Conservation (phyloP, 352 stramenopile species). For the Achlya hypogyna region DNA sequence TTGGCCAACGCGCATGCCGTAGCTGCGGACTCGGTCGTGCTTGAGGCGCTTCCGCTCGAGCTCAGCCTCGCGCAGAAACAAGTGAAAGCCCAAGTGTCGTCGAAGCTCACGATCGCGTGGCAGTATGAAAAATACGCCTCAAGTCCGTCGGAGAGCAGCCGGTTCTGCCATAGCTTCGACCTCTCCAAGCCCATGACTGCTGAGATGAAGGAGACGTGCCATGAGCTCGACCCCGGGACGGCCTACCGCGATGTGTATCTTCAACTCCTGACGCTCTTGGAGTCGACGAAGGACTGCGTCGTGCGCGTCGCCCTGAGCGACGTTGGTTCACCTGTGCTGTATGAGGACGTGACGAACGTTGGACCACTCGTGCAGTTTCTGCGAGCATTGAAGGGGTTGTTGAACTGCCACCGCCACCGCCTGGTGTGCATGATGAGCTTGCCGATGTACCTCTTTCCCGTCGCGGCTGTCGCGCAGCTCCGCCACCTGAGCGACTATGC, state of each 20-base stretch:
- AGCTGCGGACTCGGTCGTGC: constrained; percentile 29
- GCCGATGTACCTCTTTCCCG: neutral
- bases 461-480: neutral
- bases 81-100: constrained; percentile 43
- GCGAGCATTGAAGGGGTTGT: constrained; percentile 1
- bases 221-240: neutral
- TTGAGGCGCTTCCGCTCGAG: constrained; percentile 41
- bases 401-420: constrained; percentile 11
- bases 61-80: constrained; percentile 58
- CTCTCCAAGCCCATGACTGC: constrained; percentile 46
- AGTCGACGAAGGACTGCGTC: neutral
- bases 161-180: constrained; percentile 72
- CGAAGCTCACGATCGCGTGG: constrained; percentile 55
- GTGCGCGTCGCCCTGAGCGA: constrained; percentile 14
- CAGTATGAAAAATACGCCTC: constrained; percentile 61
- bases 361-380: neutral
- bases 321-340: constrained; percentile 1
- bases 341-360: neutral
- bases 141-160: constrained; percentile 8
- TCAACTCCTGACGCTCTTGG: neutral
- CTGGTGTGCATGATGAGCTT: constrained; percentile 16
- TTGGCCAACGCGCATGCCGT: constrained; percentile 38
- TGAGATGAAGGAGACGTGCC: constrained; percentile 19
- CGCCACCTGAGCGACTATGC: constrained; percentile 32
- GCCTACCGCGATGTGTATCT: neutral